Evolutionary conservation across 2,329 filamentous ascomycete genomes (phyloP).

Genomic region (Cercospora beticola): DNA sequence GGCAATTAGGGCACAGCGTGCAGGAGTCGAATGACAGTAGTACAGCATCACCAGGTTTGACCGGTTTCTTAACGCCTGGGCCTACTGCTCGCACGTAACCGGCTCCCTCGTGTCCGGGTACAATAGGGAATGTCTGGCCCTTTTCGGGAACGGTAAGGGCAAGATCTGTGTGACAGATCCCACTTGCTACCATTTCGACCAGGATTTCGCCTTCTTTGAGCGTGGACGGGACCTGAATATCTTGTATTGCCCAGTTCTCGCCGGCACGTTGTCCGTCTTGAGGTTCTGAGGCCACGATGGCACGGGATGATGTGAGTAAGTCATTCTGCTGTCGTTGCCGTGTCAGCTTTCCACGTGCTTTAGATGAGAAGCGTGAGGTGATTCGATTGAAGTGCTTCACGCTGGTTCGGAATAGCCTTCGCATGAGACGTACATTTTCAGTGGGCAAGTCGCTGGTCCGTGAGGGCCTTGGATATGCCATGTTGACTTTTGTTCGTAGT

Average conservation of each 20-base stretch:
- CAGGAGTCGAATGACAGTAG: slow-evolving; percentile 30
- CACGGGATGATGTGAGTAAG: slow-evolving; percentile 16
- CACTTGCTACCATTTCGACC: slow-evolving; percentile 31
- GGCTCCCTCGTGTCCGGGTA: slow-evolving; percentile 34
- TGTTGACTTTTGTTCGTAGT: not conserved
- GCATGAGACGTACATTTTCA: not conserved
- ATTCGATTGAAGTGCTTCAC: not conserved
- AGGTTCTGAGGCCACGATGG: slow-evolving; percentile 25
- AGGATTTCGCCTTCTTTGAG: slow-evolving; percentile 29
- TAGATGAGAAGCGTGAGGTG: not conserved
- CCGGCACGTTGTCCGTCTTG: slow-evolving; percentile 17
- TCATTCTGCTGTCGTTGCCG: slow-evolving; percentile 13
- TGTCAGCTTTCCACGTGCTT: not conserved
- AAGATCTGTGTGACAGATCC: slow-evolving; percentile 34
- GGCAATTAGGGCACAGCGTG: slow-evolving; percentile 24
- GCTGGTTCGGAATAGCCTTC: not conserved
- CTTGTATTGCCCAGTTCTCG: slow-evolving; percentile 23
- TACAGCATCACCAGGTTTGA: slow-evolving; percentile 29
- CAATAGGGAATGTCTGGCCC: slow-evolving; percentile 29
- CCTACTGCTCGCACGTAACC: slow-evolving; percentile 49
- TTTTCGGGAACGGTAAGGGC: slow-evolving; percentile 20
- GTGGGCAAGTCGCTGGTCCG: not conserved
- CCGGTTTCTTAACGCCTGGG: slow-evolving; percentile 33
- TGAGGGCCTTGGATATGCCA: not conserved
- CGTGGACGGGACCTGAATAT: slow-evolving; percentile 23